Evolutionary conservation across 768 basidiomycete genomes (phyloP), one percentile per base, ranked within the genome.

Genomic region (Strobilomyces dryophilus): DNA sequence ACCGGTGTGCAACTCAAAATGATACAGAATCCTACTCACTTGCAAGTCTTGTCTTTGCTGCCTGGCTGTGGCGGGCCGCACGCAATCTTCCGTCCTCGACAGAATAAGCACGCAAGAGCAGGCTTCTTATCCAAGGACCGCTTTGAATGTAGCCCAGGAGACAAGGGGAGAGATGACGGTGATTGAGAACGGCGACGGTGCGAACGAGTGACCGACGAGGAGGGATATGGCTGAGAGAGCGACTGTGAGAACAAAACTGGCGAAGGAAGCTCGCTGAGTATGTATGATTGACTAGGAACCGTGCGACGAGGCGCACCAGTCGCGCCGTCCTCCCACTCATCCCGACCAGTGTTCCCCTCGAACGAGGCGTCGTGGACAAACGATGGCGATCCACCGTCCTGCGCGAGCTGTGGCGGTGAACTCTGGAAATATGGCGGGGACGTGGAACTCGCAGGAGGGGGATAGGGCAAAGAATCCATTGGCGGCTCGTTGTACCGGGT

Each of bases 71-170:
- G 81, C 11, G 83, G 78, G 0, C 84, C 84, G 54, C 84, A 86
- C 9, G 84, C 84, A 46, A 86, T 86, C 69, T 85, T 85, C 39
- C 84, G 73, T 6, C 82, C 82, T 37, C 84, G 74, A 61, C 84
- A 85, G 61, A 85, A 85, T 7, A 83, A 69, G 56, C 84, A 85
- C 1, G 84, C 84, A 1, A 85, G 71, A 3, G 79, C 75, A 15
- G 84, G 84, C 56, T 84, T 85, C 71, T 80, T 81, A 49, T 73
- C 70, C 24, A 68, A 40, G 4, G 59, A 32, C 49, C 71, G 61
- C 42, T 68, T 69, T 0, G 46, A 8, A 24, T 61, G 64, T 2
- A 64, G 62, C 11, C 29, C 31, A 4, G 68, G 67, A 0, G 68
- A 68, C 54, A 64, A 10, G 44, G 54, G 53, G 4, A 47, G 48